Evolutionary conservation across 805 yeast species (phyloP), one percentile per base, ranked within the genome.

Genomic region (Metschnikowia hibisci): DNA sequence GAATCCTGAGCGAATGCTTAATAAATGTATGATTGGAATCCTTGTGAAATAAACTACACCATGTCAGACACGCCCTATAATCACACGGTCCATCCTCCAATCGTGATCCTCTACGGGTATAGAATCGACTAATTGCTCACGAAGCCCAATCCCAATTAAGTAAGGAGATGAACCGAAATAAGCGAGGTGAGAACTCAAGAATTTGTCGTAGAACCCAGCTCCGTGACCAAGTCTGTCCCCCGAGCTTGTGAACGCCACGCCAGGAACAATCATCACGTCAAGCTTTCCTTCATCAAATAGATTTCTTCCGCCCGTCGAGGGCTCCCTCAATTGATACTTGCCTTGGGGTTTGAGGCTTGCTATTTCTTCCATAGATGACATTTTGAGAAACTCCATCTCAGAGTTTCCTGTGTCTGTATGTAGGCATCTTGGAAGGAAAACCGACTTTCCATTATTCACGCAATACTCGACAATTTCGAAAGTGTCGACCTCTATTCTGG

Each of bases 141-240:
- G 47, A n/a, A 86, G 63, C 0, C 88, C 88, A 3, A 84, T 59
- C 0, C 90, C 95, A 1, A 87, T 56, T 27, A 80, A 53, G 28
- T 57, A 59, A 0, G 84, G 84, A 35, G 53, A 55, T 10, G 25
- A 25, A n/a, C 33, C 35, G 11, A 48, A 35, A 11, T 35, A 13
- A 44, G 62, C 58, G 18, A 44, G 52, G 34, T 31, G 51, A 26
- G 65, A 63, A 25, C 30, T 33, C 10, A 44, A n/a, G 57, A 56
- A 71, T 53, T 83, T 87, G 60, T 91, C 99, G 60, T 93, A 91
- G 61, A 78, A 89, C 0, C 97, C 99, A 4, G 82, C 91, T 1
- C 99, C 99, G 59, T 88, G 95, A 1, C 99, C 99, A 41, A 91
- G 59, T 42, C 99, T 61, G 10, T 68, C 60, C 16, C 80, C 63